Conservation (phyloP, 2,329 filamentous ascomycete genomes). For the Cladorrhinum sp. region DNA sequence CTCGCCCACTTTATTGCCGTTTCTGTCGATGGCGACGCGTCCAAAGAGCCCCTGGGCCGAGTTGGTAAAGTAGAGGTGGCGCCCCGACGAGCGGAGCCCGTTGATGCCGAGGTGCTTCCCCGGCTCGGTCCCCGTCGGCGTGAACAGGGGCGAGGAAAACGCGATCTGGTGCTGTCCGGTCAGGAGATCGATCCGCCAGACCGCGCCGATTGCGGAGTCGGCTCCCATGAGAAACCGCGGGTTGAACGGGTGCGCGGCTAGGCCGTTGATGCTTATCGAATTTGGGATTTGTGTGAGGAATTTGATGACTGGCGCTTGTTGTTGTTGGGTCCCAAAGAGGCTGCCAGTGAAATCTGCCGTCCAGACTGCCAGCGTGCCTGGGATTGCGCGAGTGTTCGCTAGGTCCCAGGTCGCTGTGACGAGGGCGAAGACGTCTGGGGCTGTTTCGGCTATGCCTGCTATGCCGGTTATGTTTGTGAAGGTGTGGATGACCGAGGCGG, state of each 20-base stretch:
- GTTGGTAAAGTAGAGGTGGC: conserved; percentile 24
- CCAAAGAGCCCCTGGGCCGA: conserved; percentile 20
- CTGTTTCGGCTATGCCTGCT: conserved; percentile 22
- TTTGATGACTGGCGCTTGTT: background rate
- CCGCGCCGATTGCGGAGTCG: conserved; percentile 20
- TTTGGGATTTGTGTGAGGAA: conserved; percentile 14
- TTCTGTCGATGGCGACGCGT: conserved; percentile 7
- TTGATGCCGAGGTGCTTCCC: conserved; percentile 22
- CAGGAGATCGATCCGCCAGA: conserved; percentile 20
- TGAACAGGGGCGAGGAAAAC: conserved; percentile 15
- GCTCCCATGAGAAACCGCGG: conserved; percentile 17
- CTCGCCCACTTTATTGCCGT: background rate
- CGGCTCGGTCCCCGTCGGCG: conserved; percentile 13
- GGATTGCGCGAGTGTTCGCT: conserved; percentile 15
- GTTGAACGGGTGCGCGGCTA: conserved; percentile 19
- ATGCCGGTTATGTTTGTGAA: conserved; percentile 22
- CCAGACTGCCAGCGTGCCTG: conserved; percentile 20
- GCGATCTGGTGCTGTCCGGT: conserved; percentile 17
- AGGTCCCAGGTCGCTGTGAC: conserved; percentile 16
- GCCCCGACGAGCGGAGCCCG: conserved; percentile 14
- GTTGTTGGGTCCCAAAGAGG: too few species aligned
- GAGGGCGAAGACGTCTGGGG: conserved; percentile 23
- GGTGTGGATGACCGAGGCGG: conserved; percentile 19
- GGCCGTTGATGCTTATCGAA: conserved; percentile 24
- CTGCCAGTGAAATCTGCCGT: conserved; percentile 18